These are phyloP conservation scores for Blastocystis sp. DNA, from an alignment of 352 stramenopile genomes.

Conservation along the genomic window DNA sequence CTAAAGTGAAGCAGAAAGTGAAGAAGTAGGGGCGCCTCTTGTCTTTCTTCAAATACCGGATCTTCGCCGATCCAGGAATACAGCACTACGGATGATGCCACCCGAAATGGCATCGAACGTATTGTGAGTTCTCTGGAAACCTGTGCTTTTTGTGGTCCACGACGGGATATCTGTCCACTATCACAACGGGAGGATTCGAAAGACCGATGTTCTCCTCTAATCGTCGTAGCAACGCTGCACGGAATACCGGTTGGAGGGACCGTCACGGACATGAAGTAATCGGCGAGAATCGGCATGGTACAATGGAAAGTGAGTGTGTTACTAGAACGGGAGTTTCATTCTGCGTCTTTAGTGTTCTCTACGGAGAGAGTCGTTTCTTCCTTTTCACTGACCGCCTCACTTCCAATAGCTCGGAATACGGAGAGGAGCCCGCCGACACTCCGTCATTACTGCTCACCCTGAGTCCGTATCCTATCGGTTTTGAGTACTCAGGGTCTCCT, in stretches of 20 bases:
- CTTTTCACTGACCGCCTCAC: no score
- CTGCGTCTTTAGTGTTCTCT: no score
- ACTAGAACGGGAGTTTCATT: no score
- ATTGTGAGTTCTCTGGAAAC: conserved; percentile 73
- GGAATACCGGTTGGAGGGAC: conserved; percentile 49
- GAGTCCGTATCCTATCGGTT: no score
- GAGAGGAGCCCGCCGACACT: no score
- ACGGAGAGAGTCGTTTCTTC: no score
- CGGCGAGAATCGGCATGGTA: conserved; percentile 57
- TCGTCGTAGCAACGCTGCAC: neutral
- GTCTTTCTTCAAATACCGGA: conserved; percentile 38
- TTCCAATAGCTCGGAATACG: no score
- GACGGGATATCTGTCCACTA: conserved; percentile 69
- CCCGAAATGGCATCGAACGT: conserved; percentile 18
- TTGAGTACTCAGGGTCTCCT: no score
- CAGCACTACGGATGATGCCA: conserved; percentile 53
- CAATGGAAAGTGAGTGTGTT: neutral
- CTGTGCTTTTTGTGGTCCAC: conserved; percentile 69
- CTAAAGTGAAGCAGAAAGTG: conserved; percentile 69
- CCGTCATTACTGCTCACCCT: no score
- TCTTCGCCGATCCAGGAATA: conserved; percentile 59
- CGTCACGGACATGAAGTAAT: conserved; percentile 69
- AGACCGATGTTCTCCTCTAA: conserved; percentile 62
- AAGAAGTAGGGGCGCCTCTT: conserved; percentile 56
- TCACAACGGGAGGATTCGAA: conserved; percentile 49